These are phyloP conservation scores for Lasiosphaeria miniovina DNA, from an alignment of 495 filamentous ascomycete species.

Conservation along the genomic window DNA sequence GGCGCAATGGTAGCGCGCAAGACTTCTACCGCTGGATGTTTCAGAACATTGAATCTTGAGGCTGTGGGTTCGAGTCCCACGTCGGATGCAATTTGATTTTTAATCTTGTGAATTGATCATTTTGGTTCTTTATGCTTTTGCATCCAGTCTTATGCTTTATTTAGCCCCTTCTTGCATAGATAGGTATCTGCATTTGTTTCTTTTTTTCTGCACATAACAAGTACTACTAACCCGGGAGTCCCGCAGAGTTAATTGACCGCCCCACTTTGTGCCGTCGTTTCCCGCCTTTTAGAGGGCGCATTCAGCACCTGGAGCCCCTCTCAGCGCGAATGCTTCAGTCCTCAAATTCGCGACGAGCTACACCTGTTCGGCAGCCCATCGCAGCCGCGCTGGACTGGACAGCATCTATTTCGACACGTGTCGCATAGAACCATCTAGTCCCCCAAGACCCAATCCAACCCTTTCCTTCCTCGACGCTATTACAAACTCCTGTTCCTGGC, in stretches of 20 bases:
- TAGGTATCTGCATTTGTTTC: background rate
- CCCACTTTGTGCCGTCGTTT: slow-evolving; percentile 5
- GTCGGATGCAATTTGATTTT: slow-evolving; percentile 18
- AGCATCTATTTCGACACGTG: no score
- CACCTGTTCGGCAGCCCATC: no score
- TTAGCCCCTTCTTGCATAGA: background rate
- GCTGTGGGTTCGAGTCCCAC: slow-evolving; percentile 29
- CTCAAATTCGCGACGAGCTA: no score
- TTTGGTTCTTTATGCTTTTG: background rate
- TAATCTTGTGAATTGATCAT: background rate
- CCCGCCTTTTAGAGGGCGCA: slow-evolving; percentile 1
- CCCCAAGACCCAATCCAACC: no score
- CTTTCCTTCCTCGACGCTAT: no score
- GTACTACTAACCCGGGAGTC: background rate
- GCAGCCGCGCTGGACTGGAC: no score
- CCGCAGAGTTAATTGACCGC: background rate
- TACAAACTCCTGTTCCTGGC: background rate
- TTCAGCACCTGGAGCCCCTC: background rate
- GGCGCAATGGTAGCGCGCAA: slow-evolving; percentile 27
- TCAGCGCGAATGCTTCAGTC: background rate
- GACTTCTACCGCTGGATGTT: slow-evolving; percentile 19
- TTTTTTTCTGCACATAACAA: background rate
- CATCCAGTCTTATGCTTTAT: background rate
- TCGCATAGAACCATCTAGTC: no score
- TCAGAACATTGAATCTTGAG: slow-evolving; percentile 14